phyloP scores from a whole-genome alignment of 2,329 filamentous ascomycete species.

The Capronia epimyces region DNA sequence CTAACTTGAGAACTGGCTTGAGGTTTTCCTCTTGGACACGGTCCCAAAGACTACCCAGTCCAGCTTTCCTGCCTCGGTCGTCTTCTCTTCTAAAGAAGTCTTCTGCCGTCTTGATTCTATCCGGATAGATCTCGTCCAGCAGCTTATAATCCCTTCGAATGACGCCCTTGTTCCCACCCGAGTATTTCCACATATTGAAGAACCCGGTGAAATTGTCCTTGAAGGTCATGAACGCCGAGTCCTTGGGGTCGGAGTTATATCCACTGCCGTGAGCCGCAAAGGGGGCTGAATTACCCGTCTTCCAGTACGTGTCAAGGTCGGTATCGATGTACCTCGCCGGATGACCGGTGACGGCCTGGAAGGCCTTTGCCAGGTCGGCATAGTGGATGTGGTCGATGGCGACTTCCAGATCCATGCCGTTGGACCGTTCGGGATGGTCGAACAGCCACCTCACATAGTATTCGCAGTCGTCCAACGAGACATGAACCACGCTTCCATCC shows the following conservation, averaged over 20 bases:
- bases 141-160: slow-evolving; percentile 45
- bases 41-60: slow-evolving; percentile 24
- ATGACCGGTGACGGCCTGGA: slow-evolving; percentile 41
- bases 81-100: slow-evolving; percentile 43
- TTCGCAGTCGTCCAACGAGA: slow-evolving; percentile 46
- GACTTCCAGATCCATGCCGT: slow-evolving; percentile 45
- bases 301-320: slow-evolving; percentile 36
- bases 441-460: slow-evolving; percentile 48
- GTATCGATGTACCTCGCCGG: slow-evolving; percentile 40
- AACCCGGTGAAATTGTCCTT: slow-evolving; percentile 49
- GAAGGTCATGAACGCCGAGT: slow-evolving; percentile 38
- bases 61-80: slow-evolving; percentile 10
- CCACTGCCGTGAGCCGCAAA: slow-evolving; percentile 33
- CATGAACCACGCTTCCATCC: slow-evolving; percentile 36
- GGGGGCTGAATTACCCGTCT: slow-evolving; percentile 17
- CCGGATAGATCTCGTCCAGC: slow-evolving; percentile 50
- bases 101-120: slow-evolving; percentile 45
- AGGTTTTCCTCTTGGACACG: slow-evolving; percentile 22
- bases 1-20: slow-evolving; percentile 23
- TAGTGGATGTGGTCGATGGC: slow-evolving; percentile 42
- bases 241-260: slow-evolving; percentile 36
- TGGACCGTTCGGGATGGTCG: slow-evolving; percentile 41
- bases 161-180: slow-evolving; percentile 40
- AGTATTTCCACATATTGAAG: slow-evolving; percentile 46
- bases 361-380: slow-evolving; percentile 40